phyloP scores from a whole-genome alignment of 1,284 basidiomycete species.

The Singerocomus inundabilis region DNA sequence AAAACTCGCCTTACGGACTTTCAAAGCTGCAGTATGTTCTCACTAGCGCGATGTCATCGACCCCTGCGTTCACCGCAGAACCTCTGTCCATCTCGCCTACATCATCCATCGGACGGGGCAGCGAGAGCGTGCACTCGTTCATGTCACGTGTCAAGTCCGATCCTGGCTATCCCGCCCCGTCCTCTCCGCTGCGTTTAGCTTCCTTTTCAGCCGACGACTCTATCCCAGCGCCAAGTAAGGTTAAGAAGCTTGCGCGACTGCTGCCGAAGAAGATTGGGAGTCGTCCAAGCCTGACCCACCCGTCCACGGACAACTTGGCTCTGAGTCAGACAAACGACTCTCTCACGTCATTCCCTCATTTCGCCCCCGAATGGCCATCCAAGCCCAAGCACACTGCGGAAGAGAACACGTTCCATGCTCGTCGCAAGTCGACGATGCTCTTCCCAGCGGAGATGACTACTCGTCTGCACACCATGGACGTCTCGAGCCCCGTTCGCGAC shows the following conservation, averaged over 20 bases:
- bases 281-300: conserved; percentile 29
- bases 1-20: conserved; percentile 34
- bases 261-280: conserved; percentile 34
- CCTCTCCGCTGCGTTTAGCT: conserved; percentile 29
- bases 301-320: conserved; percentile 28
- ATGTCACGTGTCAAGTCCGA: conserved; percentile 26
- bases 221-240: conserved; percentile 22
- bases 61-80: conserved; percentile 31
- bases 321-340: conserved; percentile 28
- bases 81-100: conserved; percentile 30
- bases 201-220: conserved; percentile 28
- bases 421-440: conserved; percentile 35
- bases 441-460: conserved; percentile 31
- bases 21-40: conserved; percentile 29
- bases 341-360: conserved; percentile 29
- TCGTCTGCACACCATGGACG: conserved; percentile 33
- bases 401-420: conserved; percentile 36
- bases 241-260: conserved; percentile 29
- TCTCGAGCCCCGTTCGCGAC: conserved; percentile 26
- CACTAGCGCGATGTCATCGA: conserved; percentile 26
- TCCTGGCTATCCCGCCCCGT: conserved; percentile 21
- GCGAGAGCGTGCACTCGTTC: conserved; percentile 29
- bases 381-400: conserved; percentile 30
- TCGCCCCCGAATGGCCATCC: conserved; percentile 24
- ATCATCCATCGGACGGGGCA: conserved; percentile 26